Conservation (phyloP, 306 rosid genomes). For the Cercis canadensis region DNA sequence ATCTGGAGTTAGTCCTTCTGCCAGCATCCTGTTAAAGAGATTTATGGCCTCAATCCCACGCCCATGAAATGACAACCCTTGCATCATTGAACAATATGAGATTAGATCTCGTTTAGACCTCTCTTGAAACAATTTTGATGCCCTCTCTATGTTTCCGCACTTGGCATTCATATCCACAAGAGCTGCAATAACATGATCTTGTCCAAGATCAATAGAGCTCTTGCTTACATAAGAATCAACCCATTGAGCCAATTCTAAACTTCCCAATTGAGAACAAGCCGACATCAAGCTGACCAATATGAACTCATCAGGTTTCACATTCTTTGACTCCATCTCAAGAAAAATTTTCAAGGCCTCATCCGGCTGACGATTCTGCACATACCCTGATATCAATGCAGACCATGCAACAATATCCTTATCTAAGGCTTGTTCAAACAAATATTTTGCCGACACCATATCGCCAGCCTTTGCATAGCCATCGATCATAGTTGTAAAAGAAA, state of each 20-base stretch:
- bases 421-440: conserved; percentile 56
- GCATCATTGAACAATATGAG: conserved; percentile 73
- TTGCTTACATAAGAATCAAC: conserved; percentile 59
- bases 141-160: conserved; percentile 81
- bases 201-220: conserved; percentile 47
- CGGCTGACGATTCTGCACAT: conserved; percentile 69
- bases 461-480: conserved; percentile 81
- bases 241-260: conserved; percentile 63
- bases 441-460: conserved; percentile 68
- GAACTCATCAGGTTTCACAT: conserved; percentile 72
- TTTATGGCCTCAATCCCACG: conserved; percentile 57
- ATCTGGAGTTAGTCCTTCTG: conserved; percentile 71
- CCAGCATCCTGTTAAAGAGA: conserved; percentile 69
- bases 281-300: conserved; percentile 76
- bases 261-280: conserved; percentile 71
- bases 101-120: conserved; percentile 58
- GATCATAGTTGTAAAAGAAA: conserved; percentile 75
- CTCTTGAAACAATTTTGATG: conserved; percentile 52
- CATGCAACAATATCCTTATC: conserved; percentile 64
- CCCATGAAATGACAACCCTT: conserved; percentile 81
- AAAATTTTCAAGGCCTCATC: conserved; percentile 57
- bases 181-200: conserved; percentile 65
- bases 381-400: conserved; percentile 80
- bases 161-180: conserved; percentile 87
- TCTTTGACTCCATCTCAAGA: conserved; percentile 60